Evolutionary conservation across 495 filamentous ascomycete species (phyloP).

Genomic region (Thermothielavioides terrestris): DNA sequence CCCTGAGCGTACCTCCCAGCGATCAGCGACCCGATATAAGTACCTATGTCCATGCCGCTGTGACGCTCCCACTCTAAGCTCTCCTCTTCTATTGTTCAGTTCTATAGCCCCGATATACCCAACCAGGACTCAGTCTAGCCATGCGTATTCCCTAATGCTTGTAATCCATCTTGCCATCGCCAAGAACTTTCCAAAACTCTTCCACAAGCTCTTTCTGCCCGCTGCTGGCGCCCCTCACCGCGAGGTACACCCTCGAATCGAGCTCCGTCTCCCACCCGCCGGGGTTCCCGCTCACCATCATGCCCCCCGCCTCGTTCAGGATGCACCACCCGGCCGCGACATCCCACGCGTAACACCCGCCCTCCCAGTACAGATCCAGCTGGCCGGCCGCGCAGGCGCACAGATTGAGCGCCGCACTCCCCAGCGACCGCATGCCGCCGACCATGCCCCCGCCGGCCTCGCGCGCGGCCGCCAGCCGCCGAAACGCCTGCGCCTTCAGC

Average conservation of each 20-base stretch:
- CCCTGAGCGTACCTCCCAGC: too few relatives aligned
- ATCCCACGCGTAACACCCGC: slow-evolving; percentile 93
- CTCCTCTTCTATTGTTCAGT: background rate
- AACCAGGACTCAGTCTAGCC: background rate
- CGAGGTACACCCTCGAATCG: slow-evolving; percentile 73
- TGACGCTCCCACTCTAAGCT: too few relatives aligned
- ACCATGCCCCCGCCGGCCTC: slow-evolving; percentile 71
- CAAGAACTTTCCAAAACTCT: slow-evolving; percentile 63
- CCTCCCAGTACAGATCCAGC: slow-evolving; percentile 86
- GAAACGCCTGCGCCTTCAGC: slow-evolving; percentile 62
- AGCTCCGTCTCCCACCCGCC: slow-evolving; percentile 65
- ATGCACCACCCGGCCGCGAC: slow-evolving; percentile 89
- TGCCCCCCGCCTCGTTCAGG: slow-evolving; percentile 73
- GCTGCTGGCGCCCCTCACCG: slow-evolving; percentile 54
- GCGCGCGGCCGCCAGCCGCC: slow-evolving; percentile 54
- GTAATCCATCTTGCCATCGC: slow-evolving; percentile 44
- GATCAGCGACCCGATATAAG: too few relatives aligned
- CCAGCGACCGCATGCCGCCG: slow-evolving; percentile 64
- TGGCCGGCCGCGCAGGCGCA: slow-evolving; percentile 72
- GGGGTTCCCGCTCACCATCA: slow-evolving; percentile 68
- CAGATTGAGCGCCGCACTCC: slow-evolving; percentile 75
- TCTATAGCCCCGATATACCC: background rate
- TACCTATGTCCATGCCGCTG: too few relatives aligned
- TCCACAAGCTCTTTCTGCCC: slow-evolving; percentile 70
- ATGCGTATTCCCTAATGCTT: slow-evolving; percentile 15